A percentile compares a stretch with the other conserved stretches of the same genome.
Conservation (phyloP, 1,139 yeast genomes). For the Taphrina betulina region DNA sequence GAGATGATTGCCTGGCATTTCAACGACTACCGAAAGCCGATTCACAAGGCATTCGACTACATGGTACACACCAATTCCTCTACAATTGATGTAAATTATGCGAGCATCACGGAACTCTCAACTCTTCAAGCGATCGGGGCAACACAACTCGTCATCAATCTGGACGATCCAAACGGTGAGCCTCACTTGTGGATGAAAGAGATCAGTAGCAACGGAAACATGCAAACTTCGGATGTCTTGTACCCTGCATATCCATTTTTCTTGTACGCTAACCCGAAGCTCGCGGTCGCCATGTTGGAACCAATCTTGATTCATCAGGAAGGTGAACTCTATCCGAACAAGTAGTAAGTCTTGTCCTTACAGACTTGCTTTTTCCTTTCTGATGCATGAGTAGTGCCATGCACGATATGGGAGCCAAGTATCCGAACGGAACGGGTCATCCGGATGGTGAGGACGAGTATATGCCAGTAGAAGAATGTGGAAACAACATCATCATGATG, state of each 20-base stretch:
- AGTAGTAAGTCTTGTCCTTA: slow-evolving; percentile 4
- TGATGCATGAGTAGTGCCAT: slow-evolving; percentile 1
- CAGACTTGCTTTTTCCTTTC: neutral
- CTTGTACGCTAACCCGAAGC: slow-evolving; percentile 20
- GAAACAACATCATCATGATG: slow-evolving; percentile 27
- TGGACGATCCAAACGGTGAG: slow-evolving; percentile 13
- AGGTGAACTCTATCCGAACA: slow-evolving; percentile 12
- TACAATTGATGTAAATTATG: slow-evolving; percentile 4
- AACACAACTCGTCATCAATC: slow-evolving; percentile 14
- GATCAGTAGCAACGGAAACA: slow-evolving; percentile 22
- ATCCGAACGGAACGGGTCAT: slow-evolving; percentile 26
- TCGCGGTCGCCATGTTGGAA: slow-evolving; percentile 2
- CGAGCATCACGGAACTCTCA: slow-evolving; percentile 3
- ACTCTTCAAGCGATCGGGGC: slow-evolving; percentile 14
- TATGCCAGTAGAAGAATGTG: slow-evolving; percentile 30
- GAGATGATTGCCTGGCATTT: slow-evolving; percentile 15
- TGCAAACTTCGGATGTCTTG: slow-evolving; percentile 25
- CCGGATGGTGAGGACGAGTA: slow-evolving; percentile 27
- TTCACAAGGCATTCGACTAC: neutral
- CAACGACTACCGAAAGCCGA: neutral
- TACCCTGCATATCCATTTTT: slow-evolving; percentile 30
- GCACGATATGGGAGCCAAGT: slow-evolving; percentile 22
- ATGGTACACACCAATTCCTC: neutral
- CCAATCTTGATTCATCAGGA: slow-evolving; percentile 17
- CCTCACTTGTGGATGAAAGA: slow-evolving; percentile 28